A percentile compares a stretch with the other conserved stretches of the same genome.
Conservation (phyloP, 371 early-diverging fungal species). For the Coemansia sp. region DNA sequence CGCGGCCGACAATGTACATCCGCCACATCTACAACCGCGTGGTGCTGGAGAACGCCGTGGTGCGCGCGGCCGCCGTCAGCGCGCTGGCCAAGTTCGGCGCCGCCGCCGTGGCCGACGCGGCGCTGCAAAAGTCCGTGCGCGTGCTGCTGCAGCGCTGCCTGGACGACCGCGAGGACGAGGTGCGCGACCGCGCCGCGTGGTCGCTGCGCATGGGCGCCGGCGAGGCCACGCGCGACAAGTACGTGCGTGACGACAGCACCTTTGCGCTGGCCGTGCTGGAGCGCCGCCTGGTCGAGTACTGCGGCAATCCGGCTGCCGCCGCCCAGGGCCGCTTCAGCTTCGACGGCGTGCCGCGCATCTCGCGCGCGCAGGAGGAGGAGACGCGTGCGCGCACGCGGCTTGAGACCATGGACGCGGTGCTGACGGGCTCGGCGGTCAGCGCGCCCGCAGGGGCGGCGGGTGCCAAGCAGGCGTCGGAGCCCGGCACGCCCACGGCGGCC, state of each 20-base stretch:
- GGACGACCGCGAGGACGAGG: constrained; percentile 97
- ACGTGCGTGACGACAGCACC: constrained; percentile 75
- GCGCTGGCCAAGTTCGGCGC: constrained; percentile 92
- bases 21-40: constrained; percentile 98
- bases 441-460: constrained; percentile 12
- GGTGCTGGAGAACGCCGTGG: constrained; percentile 94
- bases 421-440: constrained; percentile 30
- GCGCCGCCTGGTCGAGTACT: constrained; percentile 79
- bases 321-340: constrained; percentile 73
- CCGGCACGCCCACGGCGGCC: constrained; percentile 37
- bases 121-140: constrained; percentile 75
- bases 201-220: constrained; percentile 78
- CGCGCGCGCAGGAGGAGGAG: constrained; percentile 73
- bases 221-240: constrained; percentile 59
- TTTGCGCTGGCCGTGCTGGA: constrained; percentile 87
- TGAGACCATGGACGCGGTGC: constrained; percentile 45
- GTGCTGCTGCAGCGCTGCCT: constrained; percentile 90
- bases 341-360: constrained; percentile 74
- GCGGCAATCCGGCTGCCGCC: constrained; percentile 64
- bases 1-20: constrained; percentile 91
- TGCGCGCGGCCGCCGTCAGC: constrained; percentile 96
- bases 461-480: constrained; percentile 10
- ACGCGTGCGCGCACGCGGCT: constrained; percentile 33
- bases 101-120: constrained; percentile 74
- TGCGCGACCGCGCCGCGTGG: constrained; percentile 95